These are phyloP conservation scores for Cryptococcus wingfieldii DNA, from an alignment of 1,284 basidiomycete genomes.

Conservation along the genomic window DNA sequence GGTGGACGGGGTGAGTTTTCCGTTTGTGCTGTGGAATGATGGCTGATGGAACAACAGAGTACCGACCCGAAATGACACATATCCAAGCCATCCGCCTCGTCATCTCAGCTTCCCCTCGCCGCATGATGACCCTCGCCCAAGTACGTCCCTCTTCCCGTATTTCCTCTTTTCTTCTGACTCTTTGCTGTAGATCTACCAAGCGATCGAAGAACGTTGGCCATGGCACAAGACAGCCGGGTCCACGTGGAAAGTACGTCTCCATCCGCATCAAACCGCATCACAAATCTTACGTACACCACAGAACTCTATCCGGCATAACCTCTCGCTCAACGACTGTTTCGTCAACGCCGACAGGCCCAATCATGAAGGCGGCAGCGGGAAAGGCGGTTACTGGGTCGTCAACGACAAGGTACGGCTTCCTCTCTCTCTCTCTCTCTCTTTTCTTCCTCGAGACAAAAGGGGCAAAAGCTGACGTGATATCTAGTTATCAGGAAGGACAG, in stretches of 20 bases:
- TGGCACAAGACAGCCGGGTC: constrained; percentile 18
- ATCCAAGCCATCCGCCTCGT: constrained; percentile 27
- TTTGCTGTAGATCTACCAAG: constrained; percentile 27
- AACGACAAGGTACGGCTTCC: constrained; percentile 21
- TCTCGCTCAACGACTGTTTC: constrained; percentile 76
- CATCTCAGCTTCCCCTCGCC: constrained; percentile 29
- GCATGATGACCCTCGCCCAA: constrained; percentile 28
- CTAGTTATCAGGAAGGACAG: constrained; percentile 4
- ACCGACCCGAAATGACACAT: constrained; percentile 28
- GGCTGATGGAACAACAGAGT: constrained; percentile 9
- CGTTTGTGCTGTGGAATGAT: neutral
- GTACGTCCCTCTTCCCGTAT: constrained; percentile 8
- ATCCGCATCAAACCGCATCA: neutral
- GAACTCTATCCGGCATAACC: constrained; percentile 80
- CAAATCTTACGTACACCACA: neutral
- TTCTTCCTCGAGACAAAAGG: neutral
- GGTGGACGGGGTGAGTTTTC: constrained; percentile 21
- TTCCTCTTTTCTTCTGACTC: neutral
- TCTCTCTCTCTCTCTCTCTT: neutral
- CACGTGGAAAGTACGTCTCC: constrained; percentile 23
- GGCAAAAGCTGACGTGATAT: neutral
- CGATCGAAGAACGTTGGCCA: constrained; percentile 34
- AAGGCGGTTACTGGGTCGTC: constrained; percentile 39
- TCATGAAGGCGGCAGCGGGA: constrained; percentile 24
- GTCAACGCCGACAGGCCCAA: constrained; percentile 50